Conservation (phyloP, 768 basidiomycete genomes). For the Suillus subluteus region DNA sequence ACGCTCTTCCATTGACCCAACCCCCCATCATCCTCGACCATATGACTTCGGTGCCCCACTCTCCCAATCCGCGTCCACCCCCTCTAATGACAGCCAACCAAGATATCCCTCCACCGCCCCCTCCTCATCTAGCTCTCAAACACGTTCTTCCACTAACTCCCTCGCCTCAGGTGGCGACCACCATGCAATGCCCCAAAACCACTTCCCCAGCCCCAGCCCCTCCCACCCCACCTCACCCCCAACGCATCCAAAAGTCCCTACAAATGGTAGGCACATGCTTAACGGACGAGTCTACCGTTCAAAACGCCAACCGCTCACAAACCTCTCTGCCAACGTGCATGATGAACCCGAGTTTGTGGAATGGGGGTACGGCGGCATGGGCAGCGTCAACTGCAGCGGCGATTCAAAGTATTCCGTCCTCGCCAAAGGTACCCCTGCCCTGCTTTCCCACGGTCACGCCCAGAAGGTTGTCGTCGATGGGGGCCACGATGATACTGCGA, state of each 20-base stretch:
- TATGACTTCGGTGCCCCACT: background rate
- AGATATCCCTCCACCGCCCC: constrained; percentile 4
- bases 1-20: constrained; percentile 1
- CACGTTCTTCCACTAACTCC: constrained; percentile 23
- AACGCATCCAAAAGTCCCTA: constrained; percentile 14
- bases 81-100: background rate
- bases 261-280: constrained; percentile 62
- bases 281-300: constrained; percentile 86
- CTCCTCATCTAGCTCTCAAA: constrained; percentile 11
- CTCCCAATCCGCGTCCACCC: constrained; percentile 1
- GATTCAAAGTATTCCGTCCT: constrained; percentile 15
- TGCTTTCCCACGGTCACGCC: background rate
- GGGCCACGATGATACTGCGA: constrained; percentile 26
- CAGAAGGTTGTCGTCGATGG: constrained; percentile 27
- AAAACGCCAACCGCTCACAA: constrained; percentile 37
- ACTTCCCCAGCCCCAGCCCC: background rate
- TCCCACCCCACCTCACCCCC: background rate
- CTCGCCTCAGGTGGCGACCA: constrained; percentile 33
- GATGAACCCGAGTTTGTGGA: constrained; percentile 85
- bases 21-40: background rate
- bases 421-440: background rate
- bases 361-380: constrained; percentile 92
- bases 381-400: constrained; percentile 45
- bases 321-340: constrained; percentile 66
- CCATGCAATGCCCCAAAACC: constrained; percentile 22